A percentile compares a stretch with the other conserved stretches of the same genome.
These are phyloP conservation scores for Cordyceps pruinosa DNA, from an alignment of 2,329 filamentous ascomycete species.

Conservation along the genomic window DNA sequence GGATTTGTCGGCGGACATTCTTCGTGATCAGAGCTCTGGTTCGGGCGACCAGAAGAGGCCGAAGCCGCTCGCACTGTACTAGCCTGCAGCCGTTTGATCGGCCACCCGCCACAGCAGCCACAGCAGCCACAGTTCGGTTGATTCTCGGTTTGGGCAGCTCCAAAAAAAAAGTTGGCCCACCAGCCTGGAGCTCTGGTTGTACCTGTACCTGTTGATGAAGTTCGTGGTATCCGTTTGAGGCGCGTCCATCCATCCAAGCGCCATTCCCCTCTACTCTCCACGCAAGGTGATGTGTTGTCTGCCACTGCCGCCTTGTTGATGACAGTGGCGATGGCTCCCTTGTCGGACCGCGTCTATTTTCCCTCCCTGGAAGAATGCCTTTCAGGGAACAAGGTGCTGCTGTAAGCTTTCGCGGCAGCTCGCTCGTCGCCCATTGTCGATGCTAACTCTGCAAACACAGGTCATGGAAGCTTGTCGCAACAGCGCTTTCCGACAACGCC, in stretches of 20 bases:
- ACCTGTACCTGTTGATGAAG: no score
- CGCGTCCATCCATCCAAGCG: conserved; percentile 27
- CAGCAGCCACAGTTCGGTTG: no score
- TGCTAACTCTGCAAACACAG: conserved; percentile 29
- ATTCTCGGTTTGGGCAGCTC: conserved; percentile 10
- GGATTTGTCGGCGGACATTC: not conserved
- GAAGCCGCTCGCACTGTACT: conserved; percentile 4
- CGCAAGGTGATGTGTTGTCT: conserved; percentile 32
- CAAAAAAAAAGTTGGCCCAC: conserved; percentile 10
- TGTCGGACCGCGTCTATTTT: conserved; percentile 66
- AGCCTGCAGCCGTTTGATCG: no score
- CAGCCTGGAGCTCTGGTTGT: conserved; percentile 6
- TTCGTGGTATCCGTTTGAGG: conserved; percentile 12
- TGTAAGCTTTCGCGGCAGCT: conserved; percentile 49
- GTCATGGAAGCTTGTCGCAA: conserved; percentile 56
- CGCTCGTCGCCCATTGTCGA: conserved; percentile 3
- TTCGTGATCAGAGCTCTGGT: not conserved
- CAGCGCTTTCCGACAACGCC: conserved; percentile 48
- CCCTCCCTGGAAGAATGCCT: conserved; percentile 82
- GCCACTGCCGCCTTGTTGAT: conserved; percentile 38
- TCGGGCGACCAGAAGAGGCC: not conserved
- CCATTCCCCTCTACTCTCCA: conserved; percentile 15
- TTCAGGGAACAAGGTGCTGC: conserved; percentile 68
- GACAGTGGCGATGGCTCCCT: conserved; percentile 61
- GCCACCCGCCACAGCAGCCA: no score